These are phyloP conservation scores for Fusarium camptoceras DNA, from an alignment of 2,329 filamentous ascomycete species.

Conservation along the genomic window DNA sequence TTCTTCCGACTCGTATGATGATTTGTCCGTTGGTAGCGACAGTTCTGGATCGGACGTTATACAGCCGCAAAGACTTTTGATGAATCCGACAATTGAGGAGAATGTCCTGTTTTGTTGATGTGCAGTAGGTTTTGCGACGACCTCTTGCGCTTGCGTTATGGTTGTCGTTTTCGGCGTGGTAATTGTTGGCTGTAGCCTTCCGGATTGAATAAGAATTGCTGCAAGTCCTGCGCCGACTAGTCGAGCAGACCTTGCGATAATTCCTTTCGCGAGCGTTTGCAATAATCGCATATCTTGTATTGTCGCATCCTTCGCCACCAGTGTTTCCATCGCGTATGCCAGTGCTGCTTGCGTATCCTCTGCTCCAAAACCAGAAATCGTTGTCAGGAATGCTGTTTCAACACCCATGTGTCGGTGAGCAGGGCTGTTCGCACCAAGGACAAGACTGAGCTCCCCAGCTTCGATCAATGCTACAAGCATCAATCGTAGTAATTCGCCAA, in stretches of 20 bases:
- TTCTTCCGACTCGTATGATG: background rate
- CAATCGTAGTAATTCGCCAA: constrained; percentile 1
- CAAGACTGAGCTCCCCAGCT: background rate
- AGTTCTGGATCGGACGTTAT: background rate
- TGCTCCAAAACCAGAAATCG: background rate
- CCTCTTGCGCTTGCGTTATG: background rate
- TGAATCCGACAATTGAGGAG: fast-evolving
- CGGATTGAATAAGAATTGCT: background rate
- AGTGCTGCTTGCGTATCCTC: background rate
- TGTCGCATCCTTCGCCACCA: background rate
- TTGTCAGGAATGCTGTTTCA: background rate
- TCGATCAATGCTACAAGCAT: background rate
- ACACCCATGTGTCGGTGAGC: background rate
- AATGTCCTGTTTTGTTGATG: fast-evolving
- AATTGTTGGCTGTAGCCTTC: background rate
- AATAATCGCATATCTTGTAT: background rate
- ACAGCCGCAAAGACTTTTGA: background rate
- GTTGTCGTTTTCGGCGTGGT: background rate
- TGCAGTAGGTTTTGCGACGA: fast-evolving
- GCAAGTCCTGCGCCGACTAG: constrained; percentile 11
- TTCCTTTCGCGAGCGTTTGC: background rate
- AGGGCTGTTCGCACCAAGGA: background rate
- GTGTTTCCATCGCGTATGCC: fast-evolving
- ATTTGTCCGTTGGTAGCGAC: background rate
- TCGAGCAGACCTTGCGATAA: constrained; percentile 7